A percentile compares a stretch with the other conserved stretches of the same genome.
These are phyloP conservation scores for Dipteronia dyeriana DNA, from an alignment of 345 rosid genomes.

Conservation along the genomic window DNA sequence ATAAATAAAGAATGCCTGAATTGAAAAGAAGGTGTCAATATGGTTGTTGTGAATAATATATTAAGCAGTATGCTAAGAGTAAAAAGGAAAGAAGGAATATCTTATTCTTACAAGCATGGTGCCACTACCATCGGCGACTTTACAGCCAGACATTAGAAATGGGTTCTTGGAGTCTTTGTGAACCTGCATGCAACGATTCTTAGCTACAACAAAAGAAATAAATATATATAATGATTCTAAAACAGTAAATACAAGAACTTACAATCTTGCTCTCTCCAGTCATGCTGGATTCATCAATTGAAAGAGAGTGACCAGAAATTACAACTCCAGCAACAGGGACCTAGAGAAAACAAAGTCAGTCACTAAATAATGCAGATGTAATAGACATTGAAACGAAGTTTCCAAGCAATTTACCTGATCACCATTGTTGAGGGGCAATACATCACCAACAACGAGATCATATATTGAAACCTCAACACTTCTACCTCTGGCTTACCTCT, in stretches of 20 bases:
- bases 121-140: constrained; percentile 97
- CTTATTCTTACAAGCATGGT: constrained; percentile 72
- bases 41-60: neutral
- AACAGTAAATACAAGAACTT: constrained; percentile 19
- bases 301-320: constrained; percentile 78
- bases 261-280: constrained; percentile 99
- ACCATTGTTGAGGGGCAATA: constrained; percentile 91
- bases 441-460: constrained; percentile 94
- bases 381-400: neutral
- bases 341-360: constrained; percentile 31
- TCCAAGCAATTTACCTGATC: constrained; percentile 65
- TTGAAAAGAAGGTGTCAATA: neutral
- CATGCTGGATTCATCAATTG: constrained; percentile 99
- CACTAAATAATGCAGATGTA: constrained; percentile 4
- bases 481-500: constrained; percentile 74
- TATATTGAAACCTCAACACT: constrained; percentile 80
- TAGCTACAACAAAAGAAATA: constrained; percentile 18
- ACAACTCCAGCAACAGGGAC: constrained; percentile 96
- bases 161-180: constrained; percentile 77
- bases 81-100: neutral
- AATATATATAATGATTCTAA: constrained; percentile 3
- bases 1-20: neutral
- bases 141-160: constrained; percentile 98
- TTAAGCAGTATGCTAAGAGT: neutral
- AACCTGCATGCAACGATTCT: constrained; percentile 48